Evolutionary conservation across 2,329 filamentous ascomycete species (phyloP).

Genomic region (Pestalotiopsis sp.): DNA sequence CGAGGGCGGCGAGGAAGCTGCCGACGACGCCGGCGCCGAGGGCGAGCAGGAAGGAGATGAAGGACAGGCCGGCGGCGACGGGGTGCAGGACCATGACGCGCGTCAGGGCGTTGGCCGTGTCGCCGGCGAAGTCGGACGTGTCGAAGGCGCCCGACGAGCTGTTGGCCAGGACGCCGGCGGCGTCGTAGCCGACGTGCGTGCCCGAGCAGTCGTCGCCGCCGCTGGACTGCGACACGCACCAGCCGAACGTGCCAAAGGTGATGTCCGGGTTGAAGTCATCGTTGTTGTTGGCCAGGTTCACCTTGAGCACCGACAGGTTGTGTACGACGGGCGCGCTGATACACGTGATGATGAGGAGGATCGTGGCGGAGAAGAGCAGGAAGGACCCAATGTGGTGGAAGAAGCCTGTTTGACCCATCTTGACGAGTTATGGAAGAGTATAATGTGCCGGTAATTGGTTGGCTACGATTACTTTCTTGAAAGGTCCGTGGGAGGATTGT

Average conservation of each 20-base stretch:
- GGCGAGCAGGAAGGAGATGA: slow-evolving; percentile 48
- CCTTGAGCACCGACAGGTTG: slow-evolving; percentile 41
- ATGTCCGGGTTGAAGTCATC: slow-evolving; percentile 24
- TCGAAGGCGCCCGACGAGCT: slow-evolving; percentile 19
- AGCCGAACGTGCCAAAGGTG: slow-evolving; percentile 49
- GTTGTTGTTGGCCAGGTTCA: slow-evolving; percentile 35
- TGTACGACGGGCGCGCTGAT: slow-evolving; percentile 50
- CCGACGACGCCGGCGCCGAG: slow-evolving; percentile 45
- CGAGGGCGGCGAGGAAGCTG: slow-evolving; percentile 39
- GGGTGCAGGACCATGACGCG: slow-evolving; percentile 43
- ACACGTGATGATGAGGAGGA: slow-evolving; percentile 48
- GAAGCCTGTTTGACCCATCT: slow-evolving; percentile 33
- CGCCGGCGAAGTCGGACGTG: slow-evolving; percentile 37
- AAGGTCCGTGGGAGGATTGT: not conserved
- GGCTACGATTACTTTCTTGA: not conserved
- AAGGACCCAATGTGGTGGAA: slow-evolving; percentile 46
- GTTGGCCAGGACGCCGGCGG: slow-evolving; percentile 21
- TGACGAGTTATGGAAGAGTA: slow-evolving; percentile 14
- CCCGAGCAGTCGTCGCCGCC: slow-evolving; percentile 25
- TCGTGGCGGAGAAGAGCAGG: slow-evolving; percentile 44
- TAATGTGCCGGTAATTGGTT: not conserved
- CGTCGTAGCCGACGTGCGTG: slow-evolving; percentile 29
- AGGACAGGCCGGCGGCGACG: slow-evolving; percentile 40
- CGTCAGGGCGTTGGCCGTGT: slow-evolving; percentile 42
- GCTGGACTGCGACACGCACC: slow-evolving; percentile 33